A percentile compares a stretch with the other conserved stretches of the same genome.
Evolutionary conservation across 2,329 filamentous ascomycete species (phyloP).

Genomic region (Fusarium sulawesiense): DNA sequence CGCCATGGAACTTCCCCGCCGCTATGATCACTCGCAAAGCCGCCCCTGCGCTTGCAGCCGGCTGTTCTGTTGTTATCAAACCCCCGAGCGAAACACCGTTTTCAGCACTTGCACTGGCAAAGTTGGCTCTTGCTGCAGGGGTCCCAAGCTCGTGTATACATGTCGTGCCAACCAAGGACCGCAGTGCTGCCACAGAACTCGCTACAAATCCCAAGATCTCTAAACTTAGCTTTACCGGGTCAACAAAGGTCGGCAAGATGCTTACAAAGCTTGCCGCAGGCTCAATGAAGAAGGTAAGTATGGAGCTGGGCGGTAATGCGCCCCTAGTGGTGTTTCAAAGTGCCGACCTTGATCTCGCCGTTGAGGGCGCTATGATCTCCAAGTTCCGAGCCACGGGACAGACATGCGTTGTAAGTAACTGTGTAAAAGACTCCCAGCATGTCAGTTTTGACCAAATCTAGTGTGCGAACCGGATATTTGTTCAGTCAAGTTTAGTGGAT

Average conservation of each 20-base stretch:
- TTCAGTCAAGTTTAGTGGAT: slow-evolving; percentile 49
- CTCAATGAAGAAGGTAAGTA: slow-evolving; percentile 72
- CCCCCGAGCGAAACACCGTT: slow-evolving; percentile 80
- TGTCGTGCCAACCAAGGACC: slow-evolving; percentile 46
- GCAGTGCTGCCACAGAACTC: slow-evolving; percentile 47
- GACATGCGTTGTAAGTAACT: slow-evolving; percentile 63
- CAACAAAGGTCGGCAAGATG: slow-evolving; percentile 70
- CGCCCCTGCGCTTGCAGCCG: slow-evolving; percentile 72
- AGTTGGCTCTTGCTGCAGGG: slow-evolving; percentile 76
- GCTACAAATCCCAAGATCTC: slow-evolving; percentile 45
- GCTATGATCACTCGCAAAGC: slow-evolving; percentile 54
- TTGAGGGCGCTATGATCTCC: slow-evolving; percentile 62
- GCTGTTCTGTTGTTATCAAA: slow-evolving; percentile 81
- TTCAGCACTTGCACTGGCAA: slow-evolving; percentile 76
- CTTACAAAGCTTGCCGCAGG: slow-evolving; percentile 70
- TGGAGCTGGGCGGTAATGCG: slow-evolving; percentile 78
- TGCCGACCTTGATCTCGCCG: slow-evolving; percentile 71
- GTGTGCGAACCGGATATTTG: background rate
- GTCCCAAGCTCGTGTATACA: slow-evolving; percentile 63
- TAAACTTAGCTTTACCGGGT: slow-evolving; percentile 78
- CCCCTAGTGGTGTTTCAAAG: slow-evolving; percentile 74
- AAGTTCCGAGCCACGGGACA: slow-evolving; percentile 63
- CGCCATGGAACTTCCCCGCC: slow-evolving; percentile 52
- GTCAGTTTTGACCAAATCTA: slow-evolving; percentile 53
- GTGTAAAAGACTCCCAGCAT: background rate